These are phyloP conservation scores for Stipa capillata DNA, from an alignment of 176 grass and related monocot species.

Conservation along the genomic window DNA sequence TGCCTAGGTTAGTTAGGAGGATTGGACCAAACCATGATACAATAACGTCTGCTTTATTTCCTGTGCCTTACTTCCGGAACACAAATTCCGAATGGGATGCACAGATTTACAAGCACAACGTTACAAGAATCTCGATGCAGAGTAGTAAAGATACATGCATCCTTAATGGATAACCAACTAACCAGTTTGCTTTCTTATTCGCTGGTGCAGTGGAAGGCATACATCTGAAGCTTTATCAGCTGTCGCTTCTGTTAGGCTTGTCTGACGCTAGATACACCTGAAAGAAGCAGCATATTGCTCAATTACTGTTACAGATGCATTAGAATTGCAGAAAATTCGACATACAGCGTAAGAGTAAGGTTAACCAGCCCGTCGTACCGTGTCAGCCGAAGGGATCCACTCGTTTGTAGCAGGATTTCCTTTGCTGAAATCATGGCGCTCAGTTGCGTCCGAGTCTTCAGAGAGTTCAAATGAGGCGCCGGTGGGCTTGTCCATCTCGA, in stretches of 20 bases:
- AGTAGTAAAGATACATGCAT: neutral
- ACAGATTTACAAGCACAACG: neutral
- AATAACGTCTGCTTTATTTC: neutral
- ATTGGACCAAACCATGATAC: neutral
- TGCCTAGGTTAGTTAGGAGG: too few species aligned
- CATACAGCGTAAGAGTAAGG: neutral
- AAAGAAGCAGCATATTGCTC: neutral
- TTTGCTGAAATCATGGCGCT: constrained; percentile 44
- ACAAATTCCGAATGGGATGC: neutral
- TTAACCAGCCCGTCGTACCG: constrained; percentile 1
- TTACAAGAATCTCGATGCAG: neutral
- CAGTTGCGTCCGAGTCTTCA: constrained; percentile 5
- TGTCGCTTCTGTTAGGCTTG: constrained; percentile 70
- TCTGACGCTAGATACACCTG: constrained; percentile 51
- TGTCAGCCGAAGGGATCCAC: constrained; percentile 71
- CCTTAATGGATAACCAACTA: neutral
- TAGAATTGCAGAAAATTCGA: neutral
- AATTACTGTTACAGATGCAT: neutral
- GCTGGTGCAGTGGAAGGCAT: neutral
- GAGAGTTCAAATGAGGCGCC: constrained; percentile 28
- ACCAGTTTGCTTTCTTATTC: neutral
- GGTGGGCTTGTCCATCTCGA: constrained; percentile 50
- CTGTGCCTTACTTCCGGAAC: neutral
- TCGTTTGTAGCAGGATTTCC: constrained; percentile 82
- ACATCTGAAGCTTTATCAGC: constrained; percentile 34